These are phyloP conservation scores for Suhomyces emberorum DNA, from an alignment of 805 yeast genomes.

Conservation along the genomic window DNA sequence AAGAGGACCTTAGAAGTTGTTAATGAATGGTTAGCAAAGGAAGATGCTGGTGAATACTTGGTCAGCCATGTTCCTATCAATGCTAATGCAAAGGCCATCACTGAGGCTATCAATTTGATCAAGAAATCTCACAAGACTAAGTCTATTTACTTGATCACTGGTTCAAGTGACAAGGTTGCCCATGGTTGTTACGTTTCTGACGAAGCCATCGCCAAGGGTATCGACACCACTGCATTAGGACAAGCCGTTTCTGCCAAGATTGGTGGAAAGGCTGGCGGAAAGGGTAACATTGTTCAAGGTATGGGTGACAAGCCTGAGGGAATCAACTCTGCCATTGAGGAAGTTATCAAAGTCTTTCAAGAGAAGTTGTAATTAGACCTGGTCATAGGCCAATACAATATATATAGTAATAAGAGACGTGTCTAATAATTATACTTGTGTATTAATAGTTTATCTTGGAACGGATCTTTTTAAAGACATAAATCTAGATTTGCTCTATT, in stretches of 20 bases:
- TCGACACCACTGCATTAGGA: slow-evolving; percentile 75
- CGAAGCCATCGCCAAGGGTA: slow-evolving; percentile 62
- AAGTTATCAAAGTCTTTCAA: slow-evolving; percentile 56
- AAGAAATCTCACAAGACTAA: slow-evolving; percentile 73
- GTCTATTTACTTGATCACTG: slow-evolving; percentile 77
- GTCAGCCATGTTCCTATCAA: slow-evolving; percentile 68
- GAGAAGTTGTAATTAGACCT: slow-evolving; percentile 50
- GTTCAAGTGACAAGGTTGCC: slow-evolving; percentile 73
- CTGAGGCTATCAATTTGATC: slow-evolving; percentile 84
- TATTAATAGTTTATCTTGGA: no score
- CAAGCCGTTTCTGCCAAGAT: slow-evolving; percentile 63
- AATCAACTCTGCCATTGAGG: slow-evolving; percentile 69
- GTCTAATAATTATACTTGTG: no score
- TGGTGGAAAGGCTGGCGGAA: slow-evolving; percentile 99
- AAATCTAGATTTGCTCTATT: no score
- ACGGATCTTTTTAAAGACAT: no score
- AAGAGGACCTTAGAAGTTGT: slow-evolving; percentile 79
- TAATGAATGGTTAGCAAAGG: slow-evolving; percentile 56
- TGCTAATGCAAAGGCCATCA: slow-evolving; percentile 88
- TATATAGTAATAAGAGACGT: no score
- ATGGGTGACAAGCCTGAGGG: slow-evolving; percentile 82
- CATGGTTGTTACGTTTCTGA: slow-evolving; percentile 91
- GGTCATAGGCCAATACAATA: not conserved
- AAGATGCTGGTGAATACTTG: slow-evolving; percentile 50
- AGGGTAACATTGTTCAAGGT: slow-evolving; percentile 95